These are phyloP conservation scores for Astrephomene gubernaculifera DNA, from an alignment of 139 green algal species.

Conservation along the genomic window DNA sequence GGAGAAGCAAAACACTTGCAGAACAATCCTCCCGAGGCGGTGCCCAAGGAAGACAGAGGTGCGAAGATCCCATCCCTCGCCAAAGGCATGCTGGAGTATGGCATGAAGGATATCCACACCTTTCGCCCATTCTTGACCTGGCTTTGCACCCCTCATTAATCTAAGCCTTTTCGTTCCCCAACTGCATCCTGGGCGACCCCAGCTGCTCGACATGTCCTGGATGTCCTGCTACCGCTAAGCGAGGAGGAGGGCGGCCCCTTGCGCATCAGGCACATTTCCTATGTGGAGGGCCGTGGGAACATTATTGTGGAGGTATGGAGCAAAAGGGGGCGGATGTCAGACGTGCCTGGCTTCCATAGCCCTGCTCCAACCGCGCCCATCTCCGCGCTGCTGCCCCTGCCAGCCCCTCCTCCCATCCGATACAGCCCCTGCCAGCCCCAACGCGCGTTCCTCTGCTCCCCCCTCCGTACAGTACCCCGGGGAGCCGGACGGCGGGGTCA, in stretches of 20 bases:
- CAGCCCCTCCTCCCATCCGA: background rate
- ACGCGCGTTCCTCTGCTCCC: background rate
- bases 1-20: slow-evolving; percentile 73
- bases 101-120: too few species aligned
- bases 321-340: too few species aligned
- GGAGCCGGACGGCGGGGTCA: slow-evolving; percentile 56
- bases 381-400: too few species aligned
- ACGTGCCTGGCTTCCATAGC: too few species aligned
- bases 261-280: slow-evolving; percentile 69
- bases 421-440: background rate
- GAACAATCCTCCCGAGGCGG: slow-evolving; percentile 70
- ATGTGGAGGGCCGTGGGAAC: slow-evolving; percentile 78
- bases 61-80: too few species aligned
- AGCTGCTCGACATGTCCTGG: slow-evolving; percentile 77
- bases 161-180: too few species aligned
- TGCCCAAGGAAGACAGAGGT: slow-evolving; percentile 76
- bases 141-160: too few species aligned
- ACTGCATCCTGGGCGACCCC: slow-evolving; percentile 1
- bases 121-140: too few species aligned
- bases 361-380: too few species aligned
- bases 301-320: slow-evolving; percentile 72
- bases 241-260: slow-evolving; percentile 74
- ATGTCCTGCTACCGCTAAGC: slow-evolving; percentile 67
- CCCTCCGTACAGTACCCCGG: slow-evolving; percentile 33
- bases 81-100: too few species aligned